Evolutionary conservation across 1,284 basidiomycete species (phyloP).

Genomic region (Pterula multifida): DNA sequence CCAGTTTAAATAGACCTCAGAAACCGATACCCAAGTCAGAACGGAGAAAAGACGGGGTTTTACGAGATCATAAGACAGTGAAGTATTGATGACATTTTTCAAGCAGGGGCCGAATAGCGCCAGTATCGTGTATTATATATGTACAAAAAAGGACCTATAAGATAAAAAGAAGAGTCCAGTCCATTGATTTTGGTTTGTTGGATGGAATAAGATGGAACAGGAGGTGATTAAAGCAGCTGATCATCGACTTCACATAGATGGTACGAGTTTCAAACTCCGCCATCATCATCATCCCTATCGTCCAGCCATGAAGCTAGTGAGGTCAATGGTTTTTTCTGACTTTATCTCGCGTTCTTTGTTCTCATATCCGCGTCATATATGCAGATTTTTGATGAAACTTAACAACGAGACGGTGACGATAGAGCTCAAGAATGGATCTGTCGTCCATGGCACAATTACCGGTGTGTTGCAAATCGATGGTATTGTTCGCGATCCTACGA

Average conservation of each 20-base stretch:
- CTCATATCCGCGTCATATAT: constrained; percentile 5
- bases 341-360: constrained; percentile 2
- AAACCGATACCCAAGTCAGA: neutral
- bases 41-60: too few species aligned
- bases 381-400: constrained; percentile 97
- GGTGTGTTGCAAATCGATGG: constrained; percentile 39
- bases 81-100: too few species aligned
- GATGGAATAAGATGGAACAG: too few species aligned
- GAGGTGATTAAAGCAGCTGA: too few species aligned
- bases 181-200: too few species aligned
- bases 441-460: constrained; percentile 95
- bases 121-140: neutral
- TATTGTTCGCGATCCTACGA: constrained; percentile 2
- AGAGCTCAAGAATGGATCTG: constrained; percentile 95
- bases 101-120: too few species aligned
- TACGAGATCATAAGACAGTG: neutral
- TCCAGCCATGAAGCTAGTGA: constrained; percentile 31
- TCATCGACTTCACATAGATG: too few species aligned
- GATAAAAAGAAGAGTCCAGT: too few species aligned
- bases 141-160: too few species aligned
- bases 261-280: neutral
- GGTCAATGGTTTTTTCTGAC: constrained; percentile 18
- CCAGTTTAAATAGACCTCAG: neutral
- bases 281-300: neutral
- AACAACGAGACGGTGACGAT: constrained; percentile 99